Percentiles rank a stretch among this genome's conserved stretches.
phyloP scores from a whole-genome alignment of 345 rosid genomes.

The Eucalyptus pauciflora region DNA sequence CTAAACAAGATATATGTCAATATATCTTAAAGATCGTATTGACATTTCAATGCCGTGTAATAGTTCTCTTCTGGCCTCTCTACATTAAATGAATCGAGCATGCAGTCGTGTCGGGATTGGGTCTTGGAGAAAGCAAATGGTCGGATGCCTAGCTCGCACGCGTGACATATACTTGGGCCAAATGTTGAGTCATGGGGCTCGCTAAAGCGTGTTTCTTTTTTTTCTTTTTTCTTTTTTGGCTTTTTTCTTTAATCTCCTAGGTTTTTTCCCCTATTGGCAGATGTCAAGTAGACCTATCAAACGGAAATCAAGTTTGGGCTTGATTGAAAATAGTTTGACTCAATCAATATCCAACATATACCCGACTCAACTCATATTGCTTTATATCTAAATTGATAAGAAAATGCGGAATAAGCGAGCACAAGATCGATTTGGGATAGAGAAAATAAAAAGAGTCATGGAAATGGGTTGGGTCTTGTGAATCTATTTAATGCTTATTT shows the following conservation, averaged over 20 bases:
- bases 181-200: not conserved
- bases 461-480: accelerated
- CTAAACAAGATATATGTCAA: not conserved
- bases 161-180: not conserved
- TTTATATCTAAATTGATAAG: accelerated
- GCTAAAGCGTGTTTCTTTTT: not conserved
- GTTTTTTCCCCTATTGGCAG: not conserved
- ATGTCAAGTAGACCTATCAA: not conserved
- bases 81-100: not conserved
- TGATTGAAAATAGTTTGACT: not conserved
- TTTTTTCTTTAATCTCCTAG: not conserved
- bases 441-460: accelerated
- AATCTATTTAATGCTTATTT: no score
- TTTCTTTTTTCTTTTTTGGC: no score
- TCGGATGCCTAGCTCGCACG: not conserved
- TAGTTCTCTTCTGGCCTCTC: not conserved
- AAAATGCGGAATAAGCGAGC: accelerated
- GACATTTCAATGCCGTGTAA: not conserved
- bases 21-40: not conserved
- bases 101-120: not conserved
- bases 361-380: accelerated
- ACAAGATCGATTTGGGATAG: accelerated
- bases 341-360: no score
- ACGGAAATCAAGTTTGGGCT: not conserved
- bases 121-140: not conserved